phyloP scores from a whole-genome alignment of 768 basidiomycete species.

The Daedaleopsis nitida region DNA sequence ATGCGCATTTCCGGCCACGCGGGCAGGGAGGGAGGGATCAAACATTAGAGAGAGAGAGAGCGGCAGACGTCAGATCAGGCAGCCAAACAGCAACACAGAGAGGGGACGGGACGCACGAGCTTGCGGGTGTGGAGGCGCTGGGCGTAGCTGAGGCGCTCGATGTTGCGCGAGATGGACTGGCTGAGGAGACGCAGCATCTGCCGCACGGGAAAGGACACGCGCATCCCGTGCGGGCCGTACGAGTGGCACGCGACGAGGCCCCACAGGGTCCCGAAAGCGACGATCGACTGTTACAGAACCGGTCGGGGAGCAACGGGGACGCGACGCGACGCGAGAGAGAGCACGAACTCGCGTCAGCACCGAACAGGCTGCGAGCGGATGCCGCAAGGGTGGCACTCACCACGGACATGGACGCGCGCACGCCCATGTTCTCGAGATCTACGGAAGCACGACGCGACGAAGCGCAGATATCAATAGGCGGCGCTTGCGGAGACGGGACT shows the following conservation, averaged over 20 bases:
- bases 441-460: background rate
- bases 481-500: constrained; percentile 4
- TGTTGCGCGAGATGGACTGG: constrained; percentile 77
- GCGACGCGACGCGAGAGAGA: background rate
- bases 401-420: constrained; percentile 84
- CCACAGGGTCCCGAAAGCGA: constrained; percentile 80
- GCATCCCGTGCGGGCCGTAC: constrained; percentile 77
- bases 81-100: background rate
- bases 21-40: too few relatives aligned
- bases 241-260: constrained; percentile 79
- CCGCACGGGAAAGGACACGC: constrained; percentile 82
- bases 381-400: constrained; percentile 41
- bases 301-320: background rate
- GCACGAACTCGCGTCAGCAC: background rate
- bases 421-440: constrained; percentile 83
- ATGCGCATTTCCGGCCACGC: too few relatives aligned
- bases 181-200: constrained; percentile 81
- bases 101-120: constrained; percentile 47
- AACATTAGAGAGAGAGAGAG: background rate
- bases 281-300: constrained; percentile 56
- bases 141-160: constrained; percentile 79
- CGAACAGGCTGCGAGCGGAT: background rate
- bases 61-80: background rate
- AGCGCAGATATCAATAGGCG: background rate
- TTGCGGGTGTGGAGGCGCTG: constrained; percentile 75